Evolutionary conservation across 345 rosid species (phyloP).

Genomic region (Corchorus olitorius): DNA sequence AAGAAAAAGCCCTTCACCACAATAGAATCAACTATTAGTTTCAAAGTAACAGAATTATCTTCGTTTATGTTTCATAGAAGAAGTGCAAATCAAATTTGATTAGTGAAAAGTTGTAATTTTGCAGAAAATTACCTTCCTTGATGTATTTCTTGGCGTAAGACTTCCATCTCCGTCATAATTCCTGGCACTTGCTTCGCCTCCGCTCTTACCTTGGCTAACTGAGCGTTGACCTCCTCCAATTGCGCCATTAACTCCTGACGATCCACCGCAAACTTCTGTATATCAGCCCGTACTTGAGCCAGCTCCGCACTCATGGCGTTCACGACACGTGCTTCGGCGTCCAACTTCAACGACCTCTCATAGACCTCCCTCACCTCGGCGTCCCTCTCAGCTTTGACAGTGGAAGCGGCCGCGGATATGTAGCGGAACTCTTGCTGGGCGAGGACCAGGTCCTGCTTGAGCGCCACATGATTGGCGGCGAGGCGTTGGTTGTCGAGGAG

Average conservation of each 20-base stretch:
- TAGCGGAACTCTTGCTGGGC: constrained; percentile 59
- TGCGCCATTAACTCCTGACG: constrained; percentile 49
- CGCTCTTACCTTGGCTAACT: constrained; percentile 48
- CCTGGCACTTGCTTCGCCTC: constrained; percentile 44
- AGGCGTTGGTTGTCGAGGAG: constrained; percentile 66
- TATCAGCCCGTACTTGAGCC: constrained; percentile 55
- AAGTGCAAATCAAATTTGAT: not conserved
- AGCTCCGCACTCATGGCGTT: constrained; percentile 57
- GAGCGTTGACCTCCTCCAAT: constrained; percentile 42
- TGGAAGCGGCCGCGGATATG: constrained; percentile 45
- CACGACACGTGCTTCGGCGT: constrained; percentile 60
- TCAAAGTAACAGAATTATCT: not conserved
- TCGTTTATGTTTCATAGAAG: not conserved
- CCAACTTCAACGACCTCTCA: constrained; percentile 65
- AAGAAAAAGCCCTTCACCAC: not conserved
- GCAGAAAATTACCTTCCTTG: constrained; percentile 64
- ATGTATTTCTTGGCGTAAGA: constrained; percentile 50
- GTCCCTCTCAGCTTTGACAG: constrained; percentile 63
- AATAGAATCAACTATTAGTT: not conserved
- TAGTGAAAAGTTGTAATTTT: not conserved
- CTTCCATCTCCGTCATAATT: constrained; percentile 55
- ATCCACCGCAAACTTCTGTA: constrained; percentile 38
- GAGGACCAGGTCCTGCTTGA: constrained; percentile 63
- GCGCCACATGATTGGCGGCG: constrained; percentile 60
- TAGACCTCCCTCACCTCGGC: constrained; percentile 65